These are phyloP conservation scores for Suhomyces coccinellae DNA, from an alignment of 1,139 yeast genomes.

Conservation along the genomic window DNA sequence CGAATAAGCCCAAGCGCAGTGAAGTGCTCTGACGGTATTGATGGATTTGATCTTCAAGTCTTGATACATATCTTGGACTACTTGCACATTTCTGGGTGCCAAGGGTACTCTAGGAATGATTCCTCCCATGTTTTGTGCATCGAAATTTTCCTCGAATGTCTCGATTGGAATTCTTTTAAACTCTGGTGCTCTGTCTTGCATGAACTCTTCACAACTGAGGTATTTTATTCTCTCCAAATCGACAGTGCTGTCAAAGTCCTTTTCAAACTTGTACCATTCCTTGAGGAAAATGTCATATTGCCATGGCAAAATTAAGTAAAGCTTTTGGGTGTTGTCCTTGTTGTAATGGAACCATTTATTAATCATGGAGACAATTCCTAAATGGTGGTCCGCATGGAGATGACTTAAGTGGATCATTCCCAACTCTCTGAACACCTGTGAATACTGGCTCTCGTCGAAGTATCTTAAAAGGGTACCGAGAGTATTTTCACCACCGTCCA, in stretches of 20 bases:
- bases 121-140: slow-evolving; percentile 19
- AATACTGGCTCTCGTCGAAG: slow-evolving; percentile 46
- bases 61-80: slow-evolving; percentile 24
- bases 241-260: slow-evolving; percentile 25
- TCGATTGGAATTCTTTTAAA: slow-evolving; percentile 30
- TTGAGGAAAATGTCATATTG: slow-evolving; percentile 64
- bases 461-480: slow-evolving; percentile 69
- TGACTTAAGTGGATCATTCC: slow-evolving; percentile 76
- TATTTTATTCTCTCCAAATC: slow-evolving; percentile 49
- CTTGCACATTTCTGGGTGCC: slow-evolving; percentile 17
- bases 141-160: slow-evolving; percentile 34
- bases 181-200: slow-evolving; percentile 29
- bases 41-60: slow-evolving; percentile 36
- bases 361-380: slow-evolving; percentile 75
- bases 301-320: slow-evolving; percentile 74
- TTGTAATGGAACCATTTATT: slow-evolving; percentile 60
- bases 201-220: slow-evolving; percentile 68
- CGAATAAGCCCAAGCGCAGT: slow-evolving; percentile 84
- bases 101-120: slow-evolving; percentile 23
- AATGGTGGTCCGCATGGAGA: slow-evolving; percentile 95
- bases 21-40: slow-evolving; percentile 72
- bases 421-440: slow-evolving; percentile 52
- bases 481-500: slow-evolving; percentile 96
- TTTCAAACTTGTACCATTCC: slow-evolving; percentile 71
- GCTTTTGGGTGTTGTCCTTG: slow-evolving; percentile 29